Base-by-base conservation (phyloP, 2,329 filamentous ascomycete species). In the Aspergillus aculeatinus region DNA sequence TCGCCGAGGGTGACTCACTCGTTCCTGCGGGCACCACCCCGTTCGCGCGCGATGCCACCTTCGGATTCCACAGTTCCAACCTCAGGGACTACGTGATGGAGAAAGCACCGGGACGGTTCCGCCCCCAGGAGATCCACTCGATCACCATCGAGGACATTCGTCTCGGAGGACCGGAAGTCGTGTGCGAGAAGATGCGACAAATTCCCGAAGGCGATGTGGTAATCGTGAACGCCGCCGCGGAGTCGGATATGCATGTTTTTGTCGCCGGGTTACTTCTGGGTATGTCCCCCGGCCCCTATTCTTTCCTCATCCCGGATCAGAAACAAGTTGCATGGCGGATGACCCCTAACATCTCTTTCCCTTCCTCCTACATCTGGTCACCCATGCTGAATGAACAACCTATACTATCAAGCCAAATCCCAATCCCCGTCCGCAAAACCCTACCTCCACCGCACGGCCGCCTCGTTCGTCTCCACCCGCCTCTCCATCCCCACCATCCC, bases 1-100 rank as follows among this genome's bases (percentile, higher is more conserved):
- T 87, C 7, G 78, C 79, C 1, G 83, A 86, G 49, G 79, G 79
- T 0, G 79, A 59, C 0, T 12, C 33, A 5, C 64, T 84, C 2
- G 78, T 84, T 0, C 82, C 84, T 0, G 82, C 83, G 0, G 81
- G 78, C 0, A 73, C 80, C 33, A 86, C 84, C 0, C 83, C 82
- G 0, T 86, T 87, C 60, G 84, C 84, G 0, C 78, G 77, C 29
- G 84, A 87, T 62, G 83, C 83, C 0, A 83, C 83, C 0, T 87
- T 87, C 66, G 83, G 84, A 0, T 86, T 85, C 62, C 78, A 75
- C 58, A 82, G 77, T 55, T 85, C 83, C 0, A 81, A 85, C 62
- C 65, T 85, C 44, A 67, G 76, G 10, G 81, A 83, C 23, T 86
- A 84, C 63, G 78, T 85, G 0, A 70, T 79, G 1, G 84, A 87